Evolutionary conservation across 805 yeast genomes (phyloP).

Genomic region (Wickerhamomyces chaumierensis): DNA sequence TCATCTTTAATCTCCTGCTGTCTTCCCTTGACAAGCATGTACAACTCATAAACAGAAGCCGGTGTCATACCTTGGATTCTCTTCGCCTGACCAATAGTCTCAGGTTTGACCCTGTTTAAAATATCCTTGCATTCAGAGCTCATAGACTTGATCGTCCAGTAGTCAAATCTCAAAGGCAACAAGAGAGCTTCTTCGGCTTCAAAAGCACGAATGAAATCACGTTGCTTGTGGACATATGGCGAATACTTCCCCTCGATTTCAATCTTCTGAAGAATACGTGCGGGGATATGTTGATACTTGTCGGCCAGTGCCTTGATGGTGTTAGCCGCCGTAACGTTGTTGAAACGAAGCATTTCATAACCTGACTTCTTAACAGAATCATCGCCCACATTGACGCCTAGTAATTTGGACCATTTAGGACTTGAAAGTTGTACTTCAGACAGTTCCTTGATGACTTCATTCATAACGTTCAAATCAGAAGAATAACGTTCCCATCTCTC

Average conservation of each 20-base stretch:
- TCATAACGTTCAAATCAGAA: conserved; percentile 32
- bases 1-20: conserved; percentile 16
- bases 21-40: conserved; percentile 32
- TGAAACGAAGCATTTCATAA: conserved; percentile 58
- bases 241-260: conserved; percentile 76
- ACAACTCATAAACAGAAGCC: conserved; percentile 76
- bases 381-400: conserved; percentile 39
- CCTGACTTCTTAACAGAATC: conserved; percentile 48
- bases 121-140: conserved; percentile 65
- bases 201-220: conserved; percentile 61
- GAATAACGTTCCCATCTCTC: conserved; percentile 40
- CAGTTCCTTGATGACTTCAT: conserved; percentile 34
- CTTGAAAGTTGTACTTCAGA: conserved; percentile 37
- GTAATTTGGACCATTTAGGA: conserved; percentile 45
- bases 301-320: conserved; percentile 8
- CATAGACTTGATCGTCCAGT: conserved; percentile 46
- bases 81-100: conserved; percentile 90
- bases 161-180: conserved; percentile 62
- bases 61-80: conserved; percentile 94
- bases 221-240: conserved; percentile 69
- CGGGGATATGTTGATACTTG: conserved; percentile 22
- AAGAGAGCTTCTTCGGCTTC: conserved; percentile 69
- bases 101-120: conserved; percentile 68
- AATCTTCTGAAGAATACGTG: conserved; percentile 45
- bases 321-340: conserved; percentile 21